Conservation (phyloP, 1,284 basidiomycete genomes). For the Pulveroboletus ridleyi region DNA sequence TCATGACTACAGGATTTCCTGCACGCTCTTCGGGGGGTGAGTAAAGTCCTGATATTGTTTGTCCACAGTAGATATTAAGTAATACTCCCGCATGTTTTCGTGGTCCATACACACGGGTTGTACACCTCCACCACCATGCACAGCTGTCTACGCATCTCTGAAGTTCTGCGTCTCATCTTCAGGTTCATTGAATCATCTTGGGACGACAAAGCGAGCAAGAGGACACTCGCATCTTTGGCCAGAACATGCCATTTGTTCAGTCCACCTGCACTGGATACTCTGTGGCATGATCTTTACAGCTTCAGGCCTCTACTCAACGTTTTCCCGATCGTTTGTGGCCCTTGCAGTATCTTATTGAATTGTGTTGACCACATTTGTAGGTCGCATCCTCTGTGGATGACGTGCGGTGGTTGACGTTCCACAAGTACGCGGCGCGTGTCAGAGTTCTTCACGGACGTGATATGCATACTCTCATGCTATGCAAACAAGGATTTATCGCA, state of each 20-base stretch:
- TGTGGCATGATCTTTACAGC: conserved; percentile 24
- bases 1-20: neutral
- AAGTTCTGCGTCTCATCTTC: conserved; percentile 22
- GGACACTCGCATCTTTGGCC: conserved; percentile 24
- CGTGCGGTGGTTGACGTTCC: conserved; percentile 20
- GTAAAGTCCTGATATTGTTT: neutral
- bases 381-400: conserved; percentile 3
- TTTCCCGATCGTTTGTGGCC: conserved; percentile 17
- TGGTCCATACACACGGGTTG: neutral
- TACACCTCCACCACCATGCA: conserved; percentile 21
- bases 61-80: neutral
- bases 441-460: conserved; percentile 16
- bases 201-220: conserved; percentile 11
- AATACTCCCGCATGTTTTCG: conserved; percentile 2
- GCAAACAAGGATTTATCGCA: conserved; percentile 4
- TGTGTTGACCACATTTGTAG: conserved; percentile 13
- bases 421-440: conserved; percentile 26
- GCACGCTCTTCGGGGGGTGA: neutral
- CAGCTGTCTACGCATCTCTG: conserved; percentile 22
- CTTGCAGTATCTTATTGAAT: neutral
- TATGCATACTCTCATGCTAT: neutral
- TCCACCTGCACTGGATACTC: conserved; percentile 24
- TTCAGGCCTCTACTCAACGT: conserved; percentile 19
- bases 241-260: conserved; percentile 26
- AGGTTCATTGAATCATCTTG: conserved; percentile 2